Conservation (phyloP, 306 rosid genomes). For the Echinosophora koreensis region DNA sequence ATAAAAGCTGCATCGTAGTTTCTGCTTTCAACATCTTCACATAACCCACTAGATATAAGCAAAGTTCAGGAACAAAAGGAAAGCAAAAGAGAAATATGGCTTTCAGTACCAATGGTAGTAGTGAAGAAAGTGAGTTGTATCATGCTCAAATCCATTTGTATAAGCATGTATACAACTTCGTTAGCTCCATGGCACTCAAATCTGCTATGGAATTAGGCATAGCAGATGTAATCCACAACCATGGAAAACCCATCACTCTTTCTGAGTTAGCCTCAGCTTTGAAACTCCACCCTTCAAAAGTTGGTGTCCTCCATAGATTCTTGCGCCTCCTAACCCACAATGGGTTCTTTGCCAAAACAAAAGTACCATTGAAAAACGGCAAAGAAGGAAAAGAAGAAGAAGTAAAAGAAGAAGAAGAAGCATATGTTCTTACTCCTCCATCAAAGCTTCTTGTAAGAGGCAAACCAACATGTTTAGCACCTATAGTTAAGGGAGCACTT, state of each 20-base stretch:
- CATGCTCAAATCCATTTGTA: slow-evolving; percentile 62
- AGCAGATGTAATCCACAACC: slow-evolving; percentile 55
- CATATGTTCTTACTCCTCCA: slow-evolving; percentile 55
- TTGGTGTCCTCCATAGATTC: slow-evolving; percentile 39
- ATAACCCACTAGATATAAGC: not conserved
- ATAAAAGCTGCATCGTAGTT: not conserved
- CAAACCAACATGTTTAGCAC: slow-evolving; percentile 30
- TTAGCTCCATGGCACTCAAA: slow-evolving; percentile 64
- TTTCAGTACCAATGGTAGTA: not conserved
- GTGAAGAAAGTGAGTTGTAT: slow-evolving; percentile 46
- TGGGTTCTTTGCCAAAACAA: slow-evolving; percentile 48
- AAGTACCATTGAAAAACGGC: not conserved
- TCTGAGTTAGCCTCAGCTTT: slow-evolving; percentile 50
- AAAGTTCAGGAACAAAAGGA: not conserved
- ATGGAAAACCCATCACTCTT: slow-evolving; percentile 61
- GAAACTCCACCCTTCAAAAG: slow-evolving; percentile 50
- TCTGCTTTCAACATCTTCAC: not conserved
- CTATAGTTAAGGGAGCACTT: slow-evolving; percentile 7
- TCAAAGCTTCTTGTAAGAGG: slow-evolving; percentile 58
- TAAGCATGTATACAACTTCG: slow-evolving; percentile 50
- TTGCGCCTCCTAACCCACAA: slow-evolving; percentile 55
- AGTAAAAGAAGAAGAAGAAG: slow-evolving; percentile 43
- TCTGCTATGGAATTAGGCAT: slow-evolving; percentile 56
- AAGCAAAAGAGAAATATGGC: slow-evolving; percentile 16
- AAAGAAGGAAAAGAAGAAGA: slow-evolving; percentile 43